Base-by-base conservation (phyloP, 768 basidiomycete species). In the Pleurotus tuber-regium region DNA sequence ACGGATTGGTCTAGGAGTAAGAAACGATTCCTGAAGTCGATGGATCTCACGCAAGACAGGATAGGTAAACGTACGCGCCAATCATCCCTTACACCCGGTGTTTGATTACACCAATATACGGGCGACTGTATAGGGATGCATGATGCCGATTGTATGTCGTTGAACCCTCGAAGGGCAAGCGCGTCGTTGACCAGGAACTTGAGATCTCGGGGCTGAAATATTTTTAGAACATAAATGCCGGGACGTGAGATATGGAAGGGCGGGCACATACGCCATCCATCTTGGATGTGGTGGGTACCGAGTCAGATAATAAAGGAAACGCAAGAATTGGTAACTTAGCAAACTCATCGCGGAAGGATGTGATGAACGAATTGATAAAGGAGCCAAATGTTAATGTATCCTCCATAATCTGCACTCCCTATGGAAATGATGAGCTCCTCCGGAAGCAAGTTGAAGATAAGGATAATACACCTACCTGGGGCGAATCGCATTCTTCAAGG, bases 401-500 rank as follows among this genome's bases (percentile, higher is more conserved):
- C 53, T 80, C 77, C 33, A 80, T 75, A 42, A 87, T 62, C 69
- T 92, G 88, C 11, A 89, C 54, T 4, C 89, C 89, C 86, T 91
- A 56, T 12, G 7, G 54, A 10, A 26, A 36, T n/a, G 2, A 16
- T 29, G 21, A 25, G 28, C 42, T 38, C 16, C 4, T 21, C 2
- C 43, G 6, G 33, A 25, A 24, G 16, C 30, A 35, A 19, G 40
- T 29, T 25, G 36, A 41, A 43, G 31, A 38, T 4, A 21, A 18
- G 47, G 38, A n/a, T 30, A 14, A 43, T 48, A 36, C 28, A 40
- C 44, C 49, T 56, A 87, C 89, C 79, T 90, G 89, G 11, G 86
- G 72, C 46, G 78, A 77, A 61, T 90, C 78, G 60, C 87, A 88
- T 57, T 89, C 88, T 61, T 92, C 89, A 4, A 87, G 74, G 50